These are phyloP conservation scores for Umbilicus rupestris DNA, from an alignment of 164 flowering plant species.

Conservation along the genomic window DNA sequence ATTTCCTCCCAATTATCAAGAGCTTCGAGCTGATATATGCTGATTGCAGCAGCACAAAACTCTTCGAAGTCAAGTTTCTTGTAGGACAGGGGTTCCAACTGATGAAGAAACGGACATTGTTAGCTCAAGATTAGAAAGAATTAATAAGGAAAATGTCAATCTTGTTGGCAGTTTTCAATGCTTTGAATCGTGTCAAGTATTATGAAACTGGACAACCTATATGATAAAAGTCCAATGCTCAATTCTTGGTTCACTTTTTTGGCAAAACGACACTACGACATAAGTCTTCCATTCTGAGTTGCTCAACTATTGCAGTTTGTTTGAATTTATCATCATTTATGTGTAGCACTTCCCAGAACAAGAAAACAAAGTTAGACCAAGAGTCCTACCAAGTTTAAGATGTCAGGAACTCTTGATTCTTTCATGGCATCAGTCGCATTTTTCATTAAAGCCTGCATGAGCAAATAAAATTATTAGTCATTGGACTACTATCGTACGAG, in stretches of 20 bases:
- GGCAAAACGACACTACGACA: background rate
- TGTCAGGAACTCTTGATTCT: slow-evolving; percentile 70
- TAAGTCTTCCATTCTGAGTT: background rate
- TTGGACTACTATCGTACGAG: background rate
- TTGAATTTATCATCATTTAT: background rate
- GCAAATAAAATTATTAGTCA: background rate
- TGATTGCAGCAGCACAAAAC: slow-evolving; percentile 92
- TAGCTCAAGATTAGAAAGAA: background rate
- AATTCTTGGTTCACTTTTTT: background rate
- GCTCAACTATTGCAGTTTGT: background rate
- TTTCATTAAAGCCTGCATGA: slow-evolving; percentile 65
- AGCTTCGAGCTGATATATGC: slow-evolving; percentile 82
- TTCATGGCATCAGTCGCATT: slow-evolving; percentile 89
- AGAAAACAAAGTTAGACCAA: background rate
- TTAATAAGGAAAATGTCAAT: too few relatives aligned
- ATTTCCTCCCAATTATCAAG: slow-evolving; percentile 78
- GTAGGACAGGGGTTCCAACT: slow-evolving; percentile 75
- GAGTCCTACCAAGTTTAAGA: slow-evolving; percentile 50
- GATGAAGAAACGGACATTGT: slow-evolving; percentile 1
- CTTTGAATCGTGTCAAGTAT: background rate
- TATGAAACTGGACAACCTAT: background rate
- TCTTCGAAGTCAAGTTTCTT: slow-evolving; percentile 76
- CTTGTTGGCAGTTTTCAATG: background rate
- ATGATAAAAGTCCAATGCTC: background rate
- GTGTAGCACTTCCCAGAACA: background rate